Evolutionary conservation across 2,329 filamentous ascomycete genomes (phyloP).

Genomic region (Colletotrichum acutatum): DNA sequence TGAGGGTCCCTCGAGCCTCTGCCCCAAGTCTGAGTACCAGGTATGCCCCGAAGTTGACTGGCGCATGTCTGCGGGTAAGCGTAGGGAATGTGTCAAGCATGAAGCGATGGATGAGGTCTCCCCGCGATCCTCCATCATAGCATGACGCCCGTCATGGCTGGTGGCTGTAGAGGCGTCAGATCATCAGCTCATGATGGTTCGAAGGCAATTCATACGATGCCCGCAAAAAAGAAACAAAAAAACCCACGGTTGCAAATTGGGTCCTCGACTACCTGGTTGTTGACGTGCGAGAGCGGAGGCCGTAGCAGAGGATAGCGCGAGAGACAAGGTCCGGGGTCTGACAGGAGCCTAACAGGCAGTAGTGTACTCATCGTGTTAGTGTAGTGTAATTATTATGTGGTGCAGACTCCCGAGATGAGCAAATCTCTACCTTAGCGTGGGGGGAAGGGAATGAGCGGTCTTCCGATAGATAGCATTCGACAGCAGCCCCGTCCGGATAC

Average conservation of each 20-base stretch:
- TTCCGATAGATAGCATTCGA: constrained; percentile 1
- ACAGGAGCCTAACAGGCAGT: not conserved
- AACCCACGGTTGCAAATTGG: not conserved
- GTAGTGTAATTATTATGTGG: constrained; percentile 3
- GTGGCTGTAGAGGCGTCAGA: constrained; percentile 19
- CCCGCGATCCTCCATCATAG: constrained; percentile 5
- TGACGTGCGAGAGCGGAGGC: constrained; percentile 31
- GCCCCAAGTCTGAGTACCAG: not conserved
- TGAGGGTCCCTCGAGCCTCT: not conserved
- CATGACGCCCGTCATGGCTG: constrained; percentile 19
- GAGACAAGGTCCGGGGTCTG: constrained; percentile 32
- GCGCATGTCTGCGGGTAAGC: constrained; percentile 1
- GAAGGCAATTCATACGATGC: constrained; percentile 24
- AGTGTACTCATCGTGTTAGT: not conserved
- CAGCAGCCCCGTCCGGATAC: no score
- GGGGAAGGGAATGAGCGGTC: not conserved
- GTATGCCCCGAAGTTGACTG: not conserved
- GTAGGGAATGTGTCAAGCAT: constrained; percentile 3
- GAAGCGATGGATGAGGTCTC: constrained; percentile 13
- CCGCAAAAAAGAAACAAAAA: constrained; percentile 28
- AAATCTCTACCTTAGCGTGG: constrained; percentile 5
- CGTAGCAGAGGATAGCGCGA: constrained; percentile 15
- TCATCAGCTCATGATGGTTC: constrained; percentile 26
- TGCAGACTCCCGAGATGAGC: constrained; percentile 32
- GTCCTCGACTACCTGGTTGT: constrained; percentile 11